A percentile compares a stretch with the other conserved stretches of the same genome.
phyloP scores from a whole-genome alignment of 345 rosid species.

The Cardamine resedifolia region DNA sequence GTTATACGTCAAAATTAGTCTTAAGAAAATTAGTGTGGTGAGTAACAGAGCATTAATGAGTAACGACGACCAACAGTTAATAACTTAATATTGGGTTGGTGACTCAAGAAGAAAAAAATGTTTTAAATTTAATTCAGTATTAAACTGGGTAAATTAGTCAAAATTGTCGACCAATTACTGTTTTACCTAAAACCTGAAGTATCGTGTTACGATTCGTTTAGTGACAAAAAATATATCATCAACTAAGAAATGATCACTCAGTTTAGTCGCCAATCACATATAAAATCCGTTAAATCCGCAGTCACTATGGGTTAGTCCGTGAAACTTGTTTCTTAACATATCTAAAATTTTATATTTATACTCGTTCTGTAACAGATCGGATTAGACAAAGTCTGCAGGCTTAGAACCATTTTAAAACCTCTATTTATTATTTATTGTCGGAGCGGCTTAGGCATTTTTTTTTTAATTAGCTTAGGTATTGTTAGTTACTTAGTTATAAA shows the following conservation, averaged over 20 bases:
- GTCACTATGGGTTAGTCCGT: too few relatives aligned
- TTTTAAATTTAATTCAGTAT: background rate
- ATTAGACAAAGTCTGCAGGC: too few relatives aligned
- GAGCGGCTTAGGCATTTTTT: slow-evolving; percentile 27
- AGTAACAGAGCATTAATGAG: background rate
- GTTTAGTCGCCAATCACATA: too few relatives aligned
- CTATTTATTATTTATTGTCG: slow-evolving; percentile 5
- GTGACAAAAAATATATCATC: too few relatives aligned
- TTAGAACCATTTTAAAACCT: too few relatives aligned
- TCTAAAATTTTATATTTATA: too few relatives aligned
- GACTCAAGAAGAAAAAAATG: slow-evolving; percentile 4
- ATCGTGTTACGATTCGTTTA: too few relatives aligned
- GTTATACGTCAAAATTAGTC: background rate
- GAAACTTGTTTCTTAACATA: too few relatives aligned
- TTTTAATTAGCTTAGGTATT: slow-evolving; percentile 35
- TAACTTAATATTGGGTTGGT: slow-evolving; percentile 32
- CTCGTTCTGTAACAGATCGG: too few relatives aligned
- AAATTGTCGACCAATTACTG: slow-evolving; percentile 29
- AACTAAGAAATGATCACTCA: too few relatives aligned
- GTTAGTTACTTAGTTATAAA: slow-evolving; percentile 27
- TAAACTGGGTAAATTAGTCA: slow-evolving; percentile 28
- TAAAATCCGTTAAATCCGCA: too few relatives aligned
- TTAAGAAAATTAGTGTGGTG: slow-evolving; percentile 6
- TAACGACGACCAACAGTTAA: slow-evolving; percentile 7
- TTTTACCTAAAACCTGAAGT: slow-evolving; percentile 16